Evolutionary conservation across 441 rosid genomes (phyloP), one percentile per base, ranked within the genome.

Genomic region (Hura crepitans): DNA sequence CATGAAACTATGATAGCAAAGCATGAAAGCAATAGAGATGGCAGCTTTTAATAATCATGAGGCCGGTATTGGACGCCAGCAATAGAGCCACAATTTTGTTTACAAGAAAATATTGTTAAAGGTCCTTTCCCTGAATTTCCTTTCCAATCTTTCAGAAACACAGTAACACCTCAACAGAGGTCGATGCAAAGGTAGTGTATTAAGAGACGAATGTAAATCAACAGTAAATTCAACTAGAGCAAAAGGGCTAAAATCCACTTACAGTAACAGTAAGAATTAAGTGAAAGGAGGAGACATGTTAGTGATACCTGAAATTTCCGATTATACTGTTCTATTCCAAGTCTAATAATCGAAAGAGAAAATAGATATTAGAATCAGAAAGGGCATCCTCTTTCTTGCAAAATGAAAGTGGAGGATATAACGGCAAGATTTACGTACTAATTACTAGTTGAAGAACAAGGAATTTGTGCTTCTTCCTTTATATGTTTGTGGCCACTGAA

Each of bases 121-220:
- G 23, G 45, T 15, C 11, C 59, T 53, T 51, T 37, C 49, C 18
- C 58, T 72, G 42, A 5, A 14, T 35, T 35, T 9, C 20, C 28
- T 63, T 17, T n/a, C n/a, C n/a, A n/a, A n/a, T 39, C 51, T 64
- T 65, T 57, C 17, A 47, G 9, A 18, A 4, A 55, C 57, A 47
- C 57, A 46, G 35, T 72, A 54, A 47, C 28, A 42, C 56, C 67
- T 76, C 66, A 72, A 75, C 67, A 69, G 50, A 62, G 71, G 75
- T 54, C 67, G 45, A 54, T 25, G 42, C 37, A 66, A 23, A 74
- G 64, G 53, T 39, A 56, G n/a, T 15, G 22, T 35, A 45, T 28
- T 45, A 62, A 4, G 31, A 27, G 18, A 56, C n/a, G n/a, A 54
- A 27, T 53, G 65, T 54, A 25, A 54, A 58, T 6, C 23, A 62